Percentiles rank a stretch among this genome's conserved stretches.
phyloP scores from a whole-genome alignment of 2,329 filamentous ascomycete genomes.

The Alternaria longipes region DNA sequence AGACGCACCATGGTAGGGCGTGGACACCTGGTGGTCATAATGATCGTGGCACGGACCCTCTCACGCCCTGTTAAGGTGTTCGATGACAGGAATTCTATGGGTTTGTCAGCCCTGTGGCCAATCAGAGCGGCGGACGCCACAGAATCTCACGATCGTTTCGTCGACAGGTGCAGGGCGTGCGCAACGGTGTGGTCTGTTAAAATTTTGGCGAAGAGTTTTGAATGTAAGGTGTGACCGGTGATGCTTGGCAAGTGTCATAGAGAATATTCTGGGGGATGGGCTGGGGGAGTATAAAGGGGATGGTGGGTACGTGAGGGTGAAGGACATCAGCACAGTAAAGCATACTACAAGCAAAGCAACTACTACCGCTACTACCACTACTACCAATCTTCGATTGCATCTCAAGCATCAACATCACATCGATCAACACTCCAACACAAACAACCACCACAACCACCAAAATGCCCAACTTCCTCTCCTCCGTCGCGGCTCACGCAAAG shows the following conservation, averaged over 20 bases:
- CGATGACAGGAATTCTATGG: constrained; percentile 24
- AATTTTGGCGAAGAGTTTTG: constrained; percentile 9
- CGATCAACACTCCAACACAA: constrained; percentile 12
- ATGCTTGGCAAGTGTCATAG: constrained; percentile 28
- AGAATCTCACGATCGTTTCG: constrained; percentile 10
- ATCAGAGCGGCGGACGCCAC: constrained; percentile 4
- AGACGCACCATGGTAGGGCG: constrained; percentile 16
- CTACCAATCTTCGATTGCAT: background rate
- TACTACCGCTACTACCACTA: background rate
- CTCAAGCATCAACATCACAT: background rate
- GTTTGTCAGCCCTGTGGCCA: constrained; percentile 24
- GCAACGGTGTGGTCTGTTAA: constrained; percentile 16
- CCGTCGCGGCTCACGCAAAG: constrained; percentile 38
- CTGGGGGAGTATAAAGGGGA: constrained; percentile 25
- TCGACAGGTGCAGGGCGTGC: constrained; percentile 23
- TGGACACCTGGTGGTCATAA: constrained; percentile 12
- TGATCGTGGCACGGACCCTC: constrained; percentile 10
- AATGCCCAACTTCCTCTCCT: constrained; percentile 37
- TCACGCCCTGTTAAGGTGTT: constrained; percentile 15
- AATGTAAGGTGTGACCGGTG: constrained; percentile 11
- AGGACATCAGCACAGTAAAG: constrained; percentile 18
- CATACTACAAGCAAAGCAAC: constrained; percentile 20
- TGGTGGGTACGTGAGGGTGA: constrained; percentile 9
- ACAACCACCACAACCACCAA: constrained; percentile 21
- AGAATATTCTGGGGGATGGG: constrained; percentile 8